Evolutionary conservation across 179 eudicot genomes (phyloP).

Genomic region (Beta macrorhiza): DNA sequence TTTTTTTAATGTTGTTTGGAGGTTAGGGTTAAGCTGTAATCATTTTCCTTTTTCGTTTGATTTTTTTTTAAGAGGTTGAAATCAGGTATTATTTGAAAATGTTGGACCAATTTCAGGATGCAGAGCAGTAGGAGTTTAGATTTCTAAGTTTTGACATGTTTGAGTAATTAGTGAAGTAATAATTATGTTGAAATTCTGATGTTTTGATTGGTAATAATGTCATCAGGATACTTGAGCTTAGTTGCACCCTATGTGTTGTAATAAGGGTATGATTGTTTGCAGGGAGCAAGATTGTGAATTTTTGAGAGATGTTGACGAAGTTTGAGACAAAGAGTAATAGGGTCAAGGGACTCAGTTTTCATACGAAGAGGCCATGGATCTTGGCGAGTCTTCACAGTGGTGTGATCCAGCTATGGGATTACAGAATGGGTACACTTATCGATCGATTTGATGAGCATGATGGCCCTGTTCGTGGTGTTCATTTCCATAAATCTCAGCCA

Average conservation of each 20-base stretch:
- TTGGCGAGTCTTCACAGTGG: constrained; percentile 85
- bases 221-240: neutral
- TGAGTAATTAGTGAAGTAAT: neutral
- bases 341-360: constrained; percentile 83
- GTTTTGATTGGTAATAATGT: neutral
- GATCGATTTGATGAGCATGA: constrained; percentile 91
- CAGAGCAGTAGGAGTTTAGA: neutral
- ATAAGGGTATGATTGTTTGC: constrained; percentile 24
- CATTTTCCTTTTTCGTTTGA: neutral
- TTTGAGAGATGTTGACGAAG: constrained; percentile 66
- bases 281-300: constrained; percentile 31
- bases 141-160: neutral
- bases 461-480: constrained; percentile 91
- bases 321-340: constrained; percentile 88
- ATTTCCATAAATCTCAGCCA: constrained; percentile 78
- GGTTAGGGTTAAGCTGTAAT: neutral
- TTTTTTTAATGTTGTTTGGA: neutral
- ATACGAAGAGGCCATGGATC: constrained; percentile 82
- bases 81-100: neutral
- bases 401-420: constrained; percentile 92
- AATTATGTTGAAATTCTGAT: neutral
- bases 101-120: neutral
- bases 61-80: neutral
- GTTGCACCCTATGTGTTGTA: constrained; percentile 4
- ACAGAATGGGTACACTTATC: constrained; percentile 82